These are phyloP conservation scores for Wallacemonas rigidus DNA, from an alignment of 208 protist species.

Conservation along the genomic window DNA sequence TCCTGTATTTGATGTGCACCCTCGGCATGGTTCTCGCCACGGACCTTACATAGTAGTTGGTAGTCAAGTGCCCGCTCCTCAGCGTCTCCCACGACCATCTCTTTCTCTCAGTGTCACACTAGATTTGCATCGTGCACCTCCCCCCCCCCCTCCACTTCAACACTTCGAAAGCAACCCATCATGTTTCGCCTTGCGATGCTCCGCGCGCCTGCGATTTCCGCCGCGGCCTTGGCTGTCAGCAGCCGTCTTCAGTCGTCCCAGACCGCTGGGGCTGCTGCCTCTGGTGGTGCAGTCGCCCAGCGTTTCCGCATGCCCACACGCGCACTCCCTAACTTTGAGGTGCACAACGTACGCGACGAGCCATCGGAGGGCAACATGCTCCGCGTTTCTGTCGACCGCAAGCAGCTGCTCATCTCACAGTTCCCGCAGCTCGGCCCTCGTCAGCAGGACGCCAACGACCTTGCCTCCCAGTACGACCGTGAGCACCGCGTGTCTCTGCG, in stretches of 20 bases:
- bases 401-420: slow-evolving; percentile 79
- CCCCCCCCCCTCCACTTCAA: neutral
- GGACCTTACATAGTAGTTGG: too few relatives aligned
- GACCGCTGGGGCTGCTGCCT: neutral
- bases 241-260: slow-evolving; percentile 16
- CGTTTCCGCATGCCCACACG: slow-evolving; percentile 24
- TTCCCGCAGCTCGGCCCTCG: slow-evolving; percentile 87
- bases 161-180: neutral
- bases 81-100: too few relatives aligned
- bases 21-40: too few relatives aligned
- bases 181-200: slow-evolving; percentile 17
- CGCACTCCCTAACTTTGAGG: slow-evolving; percentile 80
- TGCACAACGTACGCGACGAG: slow-evolving; percentile 83
- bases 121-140: neutral
- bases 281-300: neutral
- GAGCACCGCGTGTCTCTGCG: slow-evolving; percentile 78
- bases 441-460: slow-evolving; percentile 85
- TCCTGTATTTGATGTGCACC: too few relatives aligned
- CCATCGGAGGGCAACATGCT: slow-evolving; percentile 75
- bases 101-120: too few relatives aligned
- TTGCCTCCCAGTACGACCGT: slow-evolving; percentile 81
- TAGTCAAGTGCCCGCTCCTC: too few relatives aligned
- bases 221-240: neutral
- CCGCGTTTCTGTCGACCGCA: slow-evolving; percentile 74
- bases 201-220: slow-evolving; percentile 16